phyloP scores from a whole-genome alignment of 352 stramenopile genomes.

The Globisporangium radiosum region DNA sequence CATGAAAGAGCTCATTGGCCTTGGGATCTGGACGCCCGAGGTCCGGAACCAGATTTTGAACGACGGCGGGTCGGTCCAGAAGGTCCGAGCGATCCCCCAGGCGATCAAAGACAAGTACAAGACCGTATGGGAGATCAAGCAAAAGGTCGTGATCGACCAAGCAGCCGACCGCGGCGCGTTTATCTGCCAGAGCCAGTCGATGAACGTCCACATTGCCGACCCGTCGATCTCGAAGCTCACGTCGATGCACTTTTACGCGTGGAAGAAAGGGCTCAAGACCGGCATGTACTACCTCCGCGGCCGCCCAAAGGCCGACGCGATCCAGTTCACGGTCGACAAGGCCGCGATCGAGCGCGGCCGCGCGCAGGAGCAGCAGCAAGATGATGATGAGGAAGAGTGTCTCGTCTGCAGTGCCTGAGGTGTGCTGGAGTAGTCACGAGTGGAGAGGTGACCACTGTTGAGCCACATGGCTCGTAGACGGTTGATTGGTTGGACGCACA shows the following conservation, averaged over 20 bases:
- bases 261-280: slow-evolving; percentile 99
- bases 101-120: slow-evolving; percentile 96
- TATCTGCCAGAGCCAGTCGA: slow-evolving; percentile 97
- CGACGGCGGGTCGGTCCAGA: slow-evolving; percentile 95
- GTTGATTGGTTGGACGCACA: too few species aligned
- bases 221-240: slow-evolving; percentile 97
- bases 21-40: slow-evolving; percentile 95
- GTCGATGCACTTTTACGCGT: slow-evolving; percentile 99
- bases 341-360: slow-evolving; percentile 54
- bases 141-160: slow-evolving; percentile 96
- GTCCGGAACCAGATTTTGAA: slow-evolving; percentile 99
- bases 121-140: slow-evolving; percentile 99
- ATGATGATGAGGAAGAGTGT: slow-evolving; percentile 65
- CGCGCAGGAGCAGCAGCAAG: slow-evolving; percentile 12
- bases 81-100: slow-evolving; percentile 75
- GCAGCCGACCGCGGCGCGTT: slow-evolving; percentile 97
- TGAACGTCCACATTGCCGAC: slow-evolving; percentile 99
- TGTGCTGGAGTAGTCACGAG: too few species aligned
- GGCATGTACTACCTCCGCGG: slow-evolving; percentile 99
- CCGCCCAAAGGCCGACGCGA: slow-evolving; percentile 97
- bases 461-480: too few species aligned
- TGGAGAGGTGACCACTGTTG: too few species aligned
- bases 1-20: slow-evolving; percentile 94
- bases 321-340: slow-evolving; percentile 99
- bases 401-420: slow-evolving; percentile 52